Conservation (phyloP, 768 basidiomycete species). For the Lactarius akahatsu region DNA sequence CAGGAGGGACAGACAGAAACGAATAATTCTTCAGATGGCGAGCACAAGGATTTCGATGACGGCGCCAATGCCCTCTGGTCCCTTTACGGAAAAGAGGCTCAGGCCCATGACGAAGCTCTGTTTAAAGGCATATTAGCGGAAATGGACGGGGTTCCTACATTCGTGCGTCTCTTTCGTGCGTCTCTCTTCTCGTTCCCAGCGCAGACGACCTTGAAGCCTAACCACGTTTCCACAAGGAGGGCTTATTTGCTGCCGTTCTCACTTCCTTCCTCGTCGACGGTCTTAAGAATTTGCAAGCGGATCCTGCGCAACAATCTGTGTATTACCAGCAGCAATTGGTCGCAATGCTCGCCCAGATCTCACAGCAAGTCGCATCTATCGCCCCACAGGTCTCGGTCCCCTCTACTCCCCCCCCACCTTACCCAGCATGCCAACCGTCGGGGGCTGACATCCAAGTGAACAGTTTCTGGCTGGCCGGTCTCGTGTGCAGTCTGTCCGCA, state of each 20-base stretch:
- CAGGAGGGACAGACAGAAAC: neutral
- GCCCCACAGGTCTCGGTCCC: neutral
- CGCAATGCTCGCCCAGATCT: conserved; percentile 5
- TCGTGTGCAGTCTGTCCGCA: conserved; percentile 9
- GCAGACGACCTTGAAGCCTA: neutral
- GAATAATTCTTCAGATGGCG: neutral
- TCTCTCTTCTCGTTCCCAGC: neutral
- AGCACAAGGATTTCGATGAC: conserved; percentile 4
- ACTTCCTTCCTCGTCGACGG: conserved; percentile 3
- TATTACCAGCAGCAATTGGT: conserved; percentile 5
- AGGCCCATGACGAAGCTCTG: neutral
- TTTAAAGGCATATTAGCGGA: neutral
- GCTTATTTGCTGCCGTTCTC: conserved; percentile 13
- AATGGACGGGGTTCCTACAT: neutral
- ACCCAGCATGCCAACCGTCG: neutral
- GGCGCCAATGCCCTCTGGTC: conserved; percentile 9
- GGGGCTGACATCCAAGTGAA: neutral
- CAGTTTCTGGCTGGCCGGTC: neutral
- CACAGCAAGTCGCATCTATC: conserved; percentile 2
- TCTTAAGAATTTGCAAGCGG: neutral
- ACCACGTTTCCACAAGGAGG: neutral
- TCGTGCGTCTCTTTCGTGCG: neutral
- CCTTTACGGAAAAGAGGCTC: neutral
- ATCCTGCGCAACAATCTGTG: neutral
- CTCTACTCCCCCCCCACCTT: neutral